Evolutionary conservation across 441 rosid species (phyloP), one percentile per base, ranked within the genome.

Genomic region (Manihot esculenta): DNA sequence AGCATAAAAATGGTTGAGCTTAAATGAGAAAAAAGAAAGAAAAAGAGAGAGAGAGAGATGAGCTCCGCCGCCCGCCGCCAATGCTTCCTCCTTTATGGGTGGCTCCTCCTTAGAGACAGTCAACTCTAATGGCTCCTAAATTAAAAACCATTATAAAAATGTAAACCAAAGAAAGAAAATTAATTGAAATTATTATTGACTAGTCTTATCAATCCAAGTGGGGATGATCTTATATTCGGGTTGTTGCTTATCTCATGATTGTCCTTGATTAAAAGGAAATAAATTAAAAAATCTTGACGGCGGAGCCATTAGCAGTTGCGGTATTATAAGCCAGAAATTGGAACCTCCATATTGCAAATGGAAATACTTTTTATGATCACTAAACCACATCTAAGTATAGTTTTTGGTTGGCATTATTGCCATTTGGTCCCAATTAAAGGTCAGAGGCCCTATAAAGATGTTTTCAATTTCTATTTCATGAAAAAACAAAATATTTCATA

Each of bases 341-440:
- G 21, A 38, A 73, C 30, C 17, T 17, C 30, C 58, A 58, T 14
- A 33, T 17, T 35, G 69, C 77, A 62, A 78, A 48, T 76, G 82
- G 67, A 67, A 26, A 63, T 18, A 20, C 33, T 48, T 66, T 47
- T 78, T 67, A 64, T 57, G n/a, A 68, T 69, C 78, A 74, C 75
- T 67, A 35, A 41, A 20, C 65, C 56, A 18, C n/a, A 51, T 7
- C 20, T 24, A 30, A 11, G 71, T 57, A 69, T 13, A 66, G 69
- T 63, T 71, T 30, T 69, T 50, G 60, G 35, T 74, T 69, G 55
- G 71, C 51, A 64, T 66, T 23, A 44, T 30, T 59, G 61, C 63
- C 54, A 45, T 50, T 70, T 49, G 74, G 81, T 65, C 82, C 80
- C 80, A 41, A 68, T 67, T 75, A n/a, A 38, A 14, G 61, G 57